phyloP scores from a whole-genome alignment of 805 yeast species.

The Starmerella sp. region DNA sequence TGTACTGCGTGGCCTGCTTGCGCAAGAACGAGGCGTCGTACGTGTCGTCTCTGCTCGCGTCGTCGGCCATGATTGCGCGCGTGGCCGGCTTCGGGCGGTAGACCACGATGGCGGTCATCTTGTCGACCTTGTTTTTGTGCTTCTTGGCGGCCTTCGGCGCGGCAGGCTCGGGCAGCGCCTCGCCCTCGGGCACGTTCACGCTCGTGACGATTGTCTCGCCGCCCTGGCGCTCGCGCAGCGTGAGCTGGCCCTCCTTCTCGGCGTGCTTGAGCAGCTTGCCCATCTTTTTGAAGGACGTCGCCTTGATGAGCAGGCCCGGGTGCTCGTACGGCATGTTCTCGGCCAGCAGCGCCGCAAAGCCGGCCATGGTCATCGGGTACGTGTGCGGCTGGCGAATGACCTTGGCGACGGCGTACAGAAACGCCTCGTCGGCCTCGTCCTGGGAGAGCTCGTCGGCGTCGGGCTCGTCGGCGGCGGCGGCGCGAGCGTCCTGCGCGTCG shows the following conservation, averaged over 20 bases:
- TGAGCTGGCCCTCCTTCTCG: constrained; percentile 62
- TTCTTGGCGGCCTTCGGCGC: constrained; percentile 7
- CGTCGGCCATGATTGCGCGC: constrained; percentile 19
- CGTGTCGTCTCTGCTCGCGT: constrained; percentile 18
- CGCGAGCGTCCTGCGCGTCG: constrained; percentile 1
- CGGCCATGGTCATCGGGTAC: constrained; percentile 62
- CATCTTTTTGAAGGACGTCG: constrained; percentile 81
- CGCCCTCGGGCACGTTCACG: constrained; percentile 29
- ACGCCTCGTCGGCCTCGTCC: constrained; percentile 42
- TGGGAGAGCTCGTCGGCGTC: constrained; percentile 10
- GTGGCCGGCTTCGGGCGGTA: constrained; percentile 25
- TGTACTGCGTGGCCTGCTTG: constrained; percentile 43
- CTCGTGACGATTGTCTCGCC: constrained; percentile 53
- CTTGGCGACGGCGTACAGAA: constrained; percentile 58
- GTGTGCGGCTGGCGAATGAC: constrained; percentile 40
- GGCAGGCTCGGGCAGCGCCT: constrained; percentile 9
- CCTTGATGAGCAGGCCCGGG: constrained; percentile 42
- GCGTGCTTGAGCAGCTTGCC: constrained; percentile 75
- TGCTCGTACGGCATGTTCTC: constrained; percentile 53
- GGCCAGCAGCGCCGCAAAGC: constrained; percentile 49
- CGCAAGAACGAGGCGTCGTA: constrained; percentile 38
- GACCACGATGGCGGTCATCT: constrained; percentile 21
- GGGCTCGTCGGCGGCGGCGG: not conserved
- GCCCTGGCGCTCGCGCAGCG: constrained; percentile 75
- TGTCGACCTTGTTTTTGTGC: constrained; percentile 5